phyloP scores from a whole-genome alignment of 2,329 filamentous ascomycete species.

The Colletotrichum nymphaeae region DNA sequence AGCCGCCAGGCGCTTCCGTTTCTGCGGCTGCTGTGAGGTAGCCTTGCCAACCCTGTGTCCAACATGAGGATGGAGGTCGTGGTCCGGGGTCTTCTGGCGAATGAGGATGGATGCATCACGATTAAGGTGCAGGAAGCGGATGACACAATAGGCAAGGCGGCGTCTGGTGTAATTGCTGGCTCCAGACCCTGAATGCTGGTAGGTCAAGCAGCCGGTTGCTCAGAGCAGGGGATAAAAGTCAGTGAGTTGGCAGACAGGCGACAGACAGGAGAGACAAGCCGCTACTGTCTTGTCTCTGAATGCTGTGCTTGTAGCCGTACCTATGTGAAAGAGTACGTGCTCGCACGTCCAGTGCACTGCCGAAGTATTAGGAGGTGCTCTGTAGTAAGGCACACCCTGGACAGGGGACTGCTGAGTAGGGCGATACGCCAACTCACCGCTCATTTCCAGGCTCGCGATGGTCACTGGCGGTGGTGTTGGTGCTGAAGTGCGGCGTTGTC shows the following conservation, averaged over 20 bases:
- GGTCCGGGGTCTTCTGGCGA: conserved; percentile 17
- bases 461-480: not conserved
- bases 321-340: not conserved
- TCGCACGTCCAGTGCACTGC: not conserved
- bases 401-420: conserved; percentile 14
- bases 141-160: conserved; percentile 29
- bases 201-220: conserved; percentile 21
- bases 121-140: conserved; percentile 28
- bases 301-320: not conserved
- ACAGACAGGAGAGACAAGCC: conserved; percentile 28
- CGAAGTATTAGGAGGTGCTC: conserved; percentile 2
- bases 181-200: conserved; percentile 9
- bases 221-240: conserved; percentile 21
- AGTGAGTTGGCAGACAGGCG: conserved; percentile 25
- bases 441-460: conserved; percentile 28
- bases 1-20: conserved; percentile 28
- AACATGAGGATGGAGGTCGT: conserved; percentile 11
- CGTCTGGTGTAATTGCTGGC: conserved; percentile 17
- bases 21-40: conserved; percentile 22
- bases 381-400: not conserved
- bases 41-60: conserved; percentile 31
- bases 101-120: conserved; percentile 24
- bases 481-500: conserved; percentile 5
- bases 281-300: not conserved
- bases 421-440: conserved; percentile 36